These are phyloP conservation scores for Zygosaccharomyces pseudorouxii DNA, from an alignment of 805 yeast species.

Conservation along the genomic window DNA sequence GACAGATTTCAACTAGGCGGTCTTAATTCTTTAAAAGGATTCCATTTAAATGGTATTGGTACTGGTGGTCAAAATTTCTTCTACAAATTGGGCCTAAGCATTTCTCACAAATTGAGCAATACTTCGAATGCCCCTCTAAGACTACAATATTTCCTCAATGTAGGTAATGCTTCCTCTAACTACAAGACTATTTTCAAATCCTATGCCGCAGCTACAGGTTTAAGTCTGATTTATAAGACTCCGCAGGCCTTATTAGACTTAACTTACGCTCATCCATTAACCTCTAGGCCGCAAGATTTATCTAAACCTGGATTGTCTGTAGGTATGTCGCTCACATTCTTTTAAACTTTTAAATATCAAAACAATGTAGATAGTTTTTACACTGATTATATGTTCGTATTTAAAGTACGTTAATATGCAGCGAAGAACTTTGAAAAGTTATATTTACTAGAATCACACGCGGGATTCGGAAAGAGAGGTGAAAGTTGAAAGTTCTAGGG, in stretches of 20 bases:
- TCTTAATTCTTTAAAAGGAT: constrained; percentile 55
- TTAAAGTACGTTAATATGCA: not conserved
- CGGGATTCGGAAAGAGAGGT: not conserved
- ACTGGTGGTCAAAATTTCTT: constrained; percentile 54
- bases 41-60: constrained; percentile 56
- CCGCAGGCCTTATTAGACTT: constrained; percentile 53
- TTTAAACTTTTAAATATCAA: constrained; percentile 23
- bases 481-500: not conserved
- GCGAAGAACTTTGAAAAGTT: not conserved
- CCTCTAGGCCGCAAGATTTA: constrained; percentile 41
- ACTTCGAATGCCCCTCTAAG: constrained; percentile 45
- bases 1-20: constrained; percentile 80
- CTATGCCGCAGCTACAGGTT: constrained; percentile 43
- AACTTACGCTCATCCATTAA: constrained; percentile 51
- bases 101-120: constrained; percentile 54
- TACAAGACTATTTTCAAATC: constrained; percentile 17
- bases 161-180: constrained; percentile 44
- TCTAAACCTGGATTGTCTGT: constrained; percentile 54
- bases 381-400: not conserved
- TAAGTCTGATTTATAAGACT: constrained; percentile 51
- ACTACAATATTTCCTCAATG: constrained; percentile 54
- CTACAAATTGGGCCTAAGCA: constrained; percentile 45
- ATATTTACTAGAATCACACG: not conserved
- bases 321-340: constrained; percentile 46
- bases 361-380: constrained; percentile 1